These are phyloP conservation scores for Diaporthe citri DNA, from an alignment of 2,329 filamentous ascomycete species.

Conservation along the genomic window DNA sequence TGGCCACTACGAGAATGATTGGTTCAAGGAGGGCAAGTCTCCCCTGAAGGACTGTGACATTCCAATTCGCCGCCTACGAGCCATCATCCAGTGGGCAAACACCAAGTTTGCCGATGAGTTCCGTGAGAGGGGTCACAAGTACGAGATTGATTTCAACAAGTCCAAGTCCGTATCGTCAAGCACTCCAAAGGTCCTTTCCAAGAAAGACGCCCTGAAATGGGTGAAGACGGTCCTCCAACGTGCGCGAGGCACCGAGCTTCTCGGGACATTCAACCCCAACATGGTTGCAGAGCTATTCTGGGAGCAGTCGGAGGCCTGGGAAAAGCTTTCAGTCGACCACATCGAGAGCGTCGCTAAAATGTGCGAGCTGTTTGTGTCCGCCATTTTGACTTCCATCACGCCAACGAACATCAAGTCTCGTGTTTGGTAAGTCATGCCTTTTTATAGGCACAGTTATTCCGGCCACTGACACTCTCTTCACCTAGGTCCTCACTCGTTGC, in stretches of 20 bases:
- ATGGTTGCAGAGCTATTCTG: constrained; percentile 29
- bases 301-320: constrained; percentile 34
- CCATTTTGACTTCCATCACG: background rate
- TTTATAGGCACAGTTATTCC: too few species aligned
- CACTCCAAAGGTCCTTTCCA: background rate
- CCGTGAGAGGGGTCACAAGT: constrained; percentile 2
- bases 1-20: constrained; percentile 17
- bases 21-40: background rate
- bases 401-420: background rate
- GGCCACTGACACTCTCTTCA: background rate
- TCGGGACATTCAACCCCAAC: constrained; percentile 12
- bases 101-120: background rate
- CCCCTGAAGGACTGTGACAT: rapidly evolving
- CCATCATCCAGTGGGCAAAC: constrained; percentile 7
- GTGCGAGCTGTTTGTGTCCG: background rate
- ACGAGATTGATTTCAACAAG: background rate
- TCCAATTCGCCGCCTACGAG: background rate
- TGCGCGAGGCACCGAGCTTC: constrained; percentile 17
- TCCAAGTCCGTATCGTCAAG: background rate
- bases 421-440: constrained; percentile 26
- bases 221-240: background rate
- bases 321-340: background rate
- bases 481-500: background rate
- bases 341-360: background rate
- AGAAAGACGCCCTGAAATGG: background rate